Evolutionary conservation across 1,139 yeast genomes (phyloP).

Genomic region (Scheffersomyces parashehatae): DNA sequence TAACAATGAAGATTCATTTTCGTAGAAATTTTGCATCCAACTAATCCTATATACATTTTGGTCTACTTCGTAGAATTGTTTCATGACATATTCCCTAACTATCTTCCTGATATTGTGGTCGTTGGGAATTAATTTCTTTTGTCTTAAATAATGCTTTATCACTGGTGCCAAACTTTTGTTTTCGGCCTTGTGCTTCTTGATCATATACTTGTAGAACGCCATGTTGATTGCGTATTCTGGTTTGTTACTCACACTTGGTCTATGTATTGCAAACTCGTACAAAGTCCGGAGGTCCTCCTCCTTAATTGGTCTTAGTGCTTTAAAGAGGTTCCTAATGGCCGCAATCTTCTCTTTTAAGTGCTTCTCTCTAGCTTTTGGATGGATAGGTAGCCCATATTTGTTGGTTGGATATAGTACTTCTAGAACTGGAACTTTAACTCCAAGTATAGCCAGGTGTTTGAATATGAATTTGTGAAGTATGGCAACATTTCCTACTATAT

Average conservation of each 20-base stretch:
- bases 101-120: slow-evolving; percentile 31
- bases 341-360: slow-evolving; percentile 25
- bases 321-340: slow-evolving; percentile 21
- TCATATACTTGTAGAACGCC: slow-evolving; percentile 30
- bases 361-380: slow-evolving; percentile 27
- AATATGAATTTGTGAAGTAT: slow-evolving; percentile 23
- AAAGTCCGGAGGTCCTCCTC: slow-evolving; percentile 18
- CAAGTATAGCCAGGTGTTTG: slow-evolving; percentile 16
- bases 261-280: slow-evolving; percentile 14
- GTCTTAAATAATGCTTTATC: slow-evolving; percentile 20
- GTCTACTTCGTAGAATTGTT: slow-evolving; percentile 29
- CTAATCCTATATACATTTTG: slow-evolving; percentile 19
- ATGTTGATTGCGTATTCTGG: slow-evolving; percentile 21
- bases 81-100: slow-evolving; percentile 30
- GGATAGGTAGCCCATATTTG: slow-evolving; percentile 34
- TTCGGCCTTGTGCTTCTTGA: slow-evolving; percentile 19
- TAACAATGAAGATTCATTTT: slow-evolving; percentile 4
- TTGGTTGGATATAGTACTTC: slow-evolving; percentile 37
- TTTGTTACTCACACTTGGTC: slow-evolving; percentile 4
- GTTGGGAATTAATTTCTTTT: slow-evolving; percentile 31
- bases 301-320: slow-evolving; percentile 23
- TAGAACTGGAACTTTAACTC: slow-evolving; percentile 26
- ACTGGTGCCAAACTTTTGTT: slow-evolving; percentile 13
- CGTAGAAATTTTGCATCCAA: slow-evolving; percentile 29
- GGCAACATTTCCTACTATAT: slow-evolving; percentile 14